Evolutionary conservation across 495 filamentous ascomycete genomes (phyloP).

Genomic region (Xylaria grammica): DNA sequence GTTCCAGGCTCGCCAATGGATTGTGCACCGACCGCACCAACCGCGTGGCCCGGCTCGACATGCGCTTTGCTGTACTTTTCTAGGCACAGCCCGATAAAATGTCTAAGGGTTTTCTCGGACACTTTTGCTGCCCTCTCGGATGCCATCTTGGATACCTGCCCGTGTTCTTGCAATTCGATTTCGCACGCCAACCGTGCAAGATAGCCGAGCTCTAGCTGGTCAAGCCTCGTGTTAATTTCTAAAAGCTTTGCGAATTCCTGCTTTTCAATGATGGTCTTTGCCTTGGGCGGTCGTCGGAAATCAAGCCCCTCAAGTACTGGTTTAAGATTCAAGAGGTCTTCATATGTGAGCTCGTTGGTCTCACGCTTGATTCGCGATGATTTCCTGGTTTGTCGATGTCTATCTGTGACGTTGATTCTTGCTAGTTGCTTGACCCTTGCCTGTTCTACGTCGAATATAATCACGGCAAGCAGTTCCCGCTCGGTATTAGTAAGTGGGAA

Average conservation of each 20-base stretch:
- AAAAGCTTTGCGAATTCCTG: constrained; percentile 22
- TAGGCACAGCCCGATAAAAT: constrained; percentile 83
- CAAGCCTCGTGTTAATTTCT: constrained; percentile 12
- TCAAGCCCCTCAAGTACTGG: constrained; percentile 18
- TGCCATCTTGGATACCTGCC: constrained; percentile 34
- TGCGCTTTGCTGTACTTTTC: constrained; percentile 87
- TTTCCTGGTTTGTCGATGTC: constrained; percentile 24
- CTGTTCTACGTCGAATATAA: constrained; percentile 14
- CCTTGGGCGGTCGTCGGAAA: constrained; percentile 21
- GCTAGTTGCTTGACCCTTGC: constrained; percentile 10
- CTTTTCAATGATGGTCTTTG: constrained; percentile 18
- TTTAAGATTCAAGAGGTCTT: constrained; percentile 36
- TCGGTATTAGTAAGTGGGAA: constrained; percentile 23
- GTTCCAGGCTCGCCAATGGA: constrained; percentile 98
- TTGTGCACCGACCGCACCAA: constrained; percentile 97
- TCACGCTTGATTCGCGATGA: constrained; percentile 11
- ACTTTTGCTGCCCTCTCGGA: constrained; percentile 80
- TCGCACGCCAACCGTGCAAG: constrained; percentile 38
- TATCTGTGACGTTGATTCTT: constrained; percentile 20
- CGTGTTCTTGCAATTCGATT: constrained; percentile 46
- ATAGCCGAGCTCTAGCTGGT: constrained; percentile 21
- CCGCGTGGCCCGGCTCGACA: constrained; percentile 92
- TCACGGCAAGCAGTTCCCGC: constrained; percentile 10
- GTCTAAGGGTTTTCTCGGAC: constrained; percentile 69
- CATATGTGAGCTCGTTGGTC: constrained; percentile 14